These are phyloP conservation scores for Aciculosporium take DNA, from an alignment of 2,329 filamentous ascomycete species.

Conservation along the genomic window DNA sequence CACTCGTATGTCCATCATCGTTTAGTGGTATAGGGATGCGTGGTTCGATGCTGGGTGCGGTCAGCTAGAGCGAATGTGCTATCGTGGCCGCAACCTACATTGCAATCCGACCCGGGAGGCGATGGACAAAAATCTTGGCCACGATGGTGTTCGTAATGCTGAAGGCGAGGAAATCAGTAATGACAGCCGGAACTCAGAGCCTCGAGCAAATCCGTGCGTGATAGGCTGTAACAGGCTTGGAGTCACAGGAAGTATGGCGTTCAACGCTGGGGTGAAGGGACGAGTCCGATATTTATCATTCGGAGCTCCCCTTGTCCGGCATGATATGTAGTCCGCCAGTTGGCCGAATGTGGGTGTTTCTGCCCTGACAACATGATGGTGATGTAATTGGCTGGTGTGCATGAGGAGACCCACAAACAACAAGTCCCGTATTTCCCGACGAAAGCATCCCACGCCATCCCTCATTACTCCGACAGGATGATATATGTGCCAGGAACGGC, in stretches of 20 bases:
- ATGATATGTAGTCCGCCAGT: background rate
- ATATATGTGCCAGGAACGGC: background rate
- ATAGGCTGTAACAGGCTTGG: background rate
- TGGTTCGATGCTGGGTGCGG: background rate
- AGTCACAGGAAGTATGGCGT: background rate
- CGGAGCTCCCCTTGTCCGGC: too few relatives aligned
- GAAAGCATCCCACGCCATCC: background rate
- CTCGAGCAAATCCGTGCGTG: background rate
- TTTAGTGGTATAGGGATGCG: background rate
- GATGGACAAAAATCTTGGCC: too few relatives aligned
- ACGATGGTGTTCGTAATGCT: background rate
- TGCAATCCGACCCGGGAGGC: background rate
- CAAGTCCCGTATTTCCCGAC: background rate
- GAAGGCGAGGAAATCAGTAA: background rate
- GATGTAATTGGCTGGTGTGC: conserved; percentile 7
- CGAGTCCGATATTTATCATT: background rate
- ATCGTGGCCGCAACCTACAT: background rate
- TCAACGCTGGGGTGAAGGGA: background rate
- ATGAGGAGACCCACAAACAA: background rate
- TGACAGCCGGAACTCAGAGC: background rate
- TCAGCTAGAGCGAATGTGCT: background rate
- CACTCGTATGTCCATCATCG: conserved; percentile 25
- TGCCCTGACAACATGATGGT: conserved; percentile 1
- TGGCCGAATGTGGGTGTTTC: background rate
- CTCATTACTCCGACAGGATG: background rate